Evolutionary conservation across 257 asterid genomes (phyloP).

Genomic region (Lavandula angustifolia): DNA sequence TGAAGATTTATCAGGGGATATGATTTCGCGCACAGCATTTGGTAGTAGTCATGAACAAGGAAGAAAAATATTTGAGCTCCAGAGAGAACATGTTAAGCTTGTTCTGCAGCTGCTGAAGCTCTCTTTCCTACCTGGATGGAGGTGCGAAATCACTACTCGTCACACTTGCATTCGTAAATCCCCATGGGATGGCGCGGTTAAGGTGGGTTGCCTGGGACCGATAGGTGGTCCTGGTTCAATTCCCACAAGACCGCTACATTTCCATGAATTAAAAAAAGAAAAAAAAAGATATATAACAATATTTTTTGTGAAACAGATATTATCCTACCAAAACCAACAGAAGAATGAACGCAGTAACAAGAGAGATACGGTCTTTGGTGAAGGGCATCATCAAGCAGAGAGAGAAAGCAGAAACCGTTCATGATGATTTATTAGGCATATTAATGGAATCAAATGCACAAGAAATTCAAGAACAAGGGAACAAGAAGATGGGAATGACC

Average conservation of each 20-base stretch:
- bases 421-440: conserved; percentile 33
- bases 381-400: conserved; percentile 19
- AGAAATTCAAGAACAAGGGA: conserved; percentile 33
- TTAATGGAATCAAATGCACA: conserved; percentile 32
- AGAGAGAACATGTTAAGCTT: conserved; percentile 21
- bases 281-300: background rate
- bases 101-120: background rate
- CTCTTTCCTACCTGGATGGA: conserved; percentile 37
- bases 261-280: no score
- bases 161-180: no score
- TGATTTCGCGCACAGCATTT: conserved; percentile 36
- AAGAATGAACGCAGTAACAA: background rate
- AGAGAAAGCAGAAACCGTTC: background rate
- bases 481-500: conserved; percentile 31
- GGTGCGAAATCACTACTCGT: conserved; percentile 3
- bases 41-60: conserved; percentile 38
- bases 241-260: no score
- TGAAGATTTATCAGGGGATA: conserved; percentile 29
- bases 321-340: conserved; percentile 29
- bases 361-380: conserved; percentile 8
- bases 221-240: no score
- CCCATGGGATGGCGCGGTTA: no score
- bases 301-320: conserved; percentile 14
- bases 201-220: no score
- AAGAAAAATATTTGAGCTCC: conserved; percentile 33